Evolutionary conservation across 179 eudicot species (phyloP), one percentile per base, ranked within the genome.

Genomic region (Beta corolliflora): DNA sequence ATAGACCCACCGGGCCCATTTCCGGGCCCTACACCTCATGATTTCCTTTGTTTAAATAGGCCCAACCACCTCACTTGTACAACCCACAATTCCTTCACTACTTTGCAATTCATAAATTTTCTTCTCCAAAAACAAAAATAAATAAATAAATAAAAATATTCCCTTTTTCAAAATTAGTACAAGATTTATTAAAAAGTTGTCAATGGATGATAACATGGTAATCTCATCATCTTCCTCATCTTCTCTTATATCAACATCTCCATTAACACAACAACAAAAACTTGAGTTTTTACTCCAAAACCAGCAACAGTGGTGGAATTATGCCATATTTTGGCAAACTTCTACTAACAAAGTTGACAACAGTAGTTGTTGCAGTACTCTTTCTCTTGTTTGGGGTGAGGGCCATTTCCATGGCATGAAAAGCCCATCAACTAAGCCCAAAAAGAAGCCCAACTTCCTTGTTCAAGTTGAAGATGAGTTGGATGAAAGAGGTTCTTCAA

Each of bases 261-360:
- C 84, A 14, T 48, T 66, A 48, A 80, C 81, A 74, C 81, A 80
- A 36, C 85, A 83, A 16, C 80, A 82, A 29, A 88, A 78, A 69
- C 88, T 93, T 48, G 88, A 85, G 78, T 56, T 81, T 79, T 44
- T 91, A 19, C 83, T 93, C 23, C 89, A 90, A 44, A 75, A 45
- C 69, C 92, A 83, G 82, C 84, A 85, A 18, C 85, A 89, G 0
- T 82, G 83, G 81, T 93, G 95, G 97, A 73, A 85, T 77, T 90
- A 92, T 52, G 90, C 92, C 88, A 93, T 93, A 53, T 89, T 92
- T 77, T 93, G 97, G 97, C 92, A 85, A 71, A 46, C 89, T 12
- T 73, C 83, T 29, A 71, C 75, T 12, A 76, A 78, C 73, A 36
- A 8, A 5, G 81, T 78, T 4, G 23, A 76, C 73, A 80, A 75